A percentile compares a stretch with the other conserved stretches of the same genome.
These are phyloP conservation scores for Fimicolochytrium jonesii DNA, from an alignment of 192 early-diverging fungal genomes.

Conservation along the genomic window DNA sequence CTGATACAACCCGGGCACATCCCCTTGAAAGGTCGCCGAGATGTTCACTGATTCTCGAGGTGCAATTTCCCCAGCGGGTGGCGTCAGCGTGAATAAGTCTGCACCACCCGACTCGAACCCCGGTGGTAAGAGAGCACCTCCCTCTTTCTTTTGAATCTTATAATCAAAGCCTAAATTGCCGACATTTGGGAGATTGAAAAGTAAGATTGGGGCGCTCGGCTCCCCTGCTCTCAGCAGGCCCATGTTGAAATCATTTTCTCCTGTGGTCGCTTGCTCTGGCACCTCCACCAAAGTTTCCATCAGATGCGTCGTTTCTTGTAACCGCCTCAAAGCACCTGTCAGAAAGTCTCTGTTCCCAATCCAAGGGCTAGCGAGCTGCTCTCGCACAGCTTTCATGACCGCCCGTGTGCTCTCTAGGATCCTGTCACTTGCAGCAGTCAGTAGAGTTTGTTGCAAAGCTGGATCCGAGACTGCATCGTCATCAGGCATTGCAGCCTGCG, in stretches of 20 bases:
- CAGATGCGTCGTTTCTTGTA: constrained; percentile 43
- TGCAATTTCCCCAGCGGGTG: constrained; percentile 37
- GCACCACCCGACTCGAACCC: constrained; percentile 9
- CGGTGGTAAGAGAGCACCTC: constrained; percentile 30
- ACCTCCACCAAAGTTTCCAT: constrained; percentile 36
- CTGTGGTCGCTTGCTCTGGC: constrained; percentile 14
- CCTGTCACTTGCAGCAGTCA: constrained; percentile 31
- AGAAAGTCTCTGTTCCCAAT: constrained; percentile 51
- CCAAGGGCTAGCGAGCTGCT: constrained; percentile 46
- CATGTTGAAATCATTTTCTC: constrained; percentile 43
- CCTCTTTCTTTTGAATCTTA: constrained; percentile 28
- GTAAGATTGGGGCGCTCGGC: constrained; percentile 27
- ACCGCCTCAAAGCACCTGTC: constrained; percentile 30
- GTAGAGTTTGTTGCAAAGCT: constrained; percentile 22
- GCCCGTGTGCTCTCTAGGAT: constrained; percentile 39
- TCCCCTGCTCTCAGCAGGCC: constrained; percentile 44
- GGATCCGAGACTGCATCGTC: constrained; percentile 15
- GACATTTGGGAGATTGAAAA: constrained; percentile 52
- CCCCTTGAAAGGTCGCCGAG: constrained; percentile 34
- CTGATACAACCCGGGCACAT: constrained; percentile 41
- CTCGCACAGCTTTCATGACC: constrained; percentile 51
- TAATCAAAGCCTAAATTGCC: constrained; percentile 53
- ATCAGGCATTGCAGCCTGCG: constrained; percentile 31
- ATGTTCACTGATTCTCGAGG: constrained; percentile 46
- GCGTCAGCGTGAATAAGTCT: constrained; percentile 35